Base-by-base conservation (phyloP, 2,329 filamentous ascomycete genomes). In the Paradendryphiella salina region DNA sequence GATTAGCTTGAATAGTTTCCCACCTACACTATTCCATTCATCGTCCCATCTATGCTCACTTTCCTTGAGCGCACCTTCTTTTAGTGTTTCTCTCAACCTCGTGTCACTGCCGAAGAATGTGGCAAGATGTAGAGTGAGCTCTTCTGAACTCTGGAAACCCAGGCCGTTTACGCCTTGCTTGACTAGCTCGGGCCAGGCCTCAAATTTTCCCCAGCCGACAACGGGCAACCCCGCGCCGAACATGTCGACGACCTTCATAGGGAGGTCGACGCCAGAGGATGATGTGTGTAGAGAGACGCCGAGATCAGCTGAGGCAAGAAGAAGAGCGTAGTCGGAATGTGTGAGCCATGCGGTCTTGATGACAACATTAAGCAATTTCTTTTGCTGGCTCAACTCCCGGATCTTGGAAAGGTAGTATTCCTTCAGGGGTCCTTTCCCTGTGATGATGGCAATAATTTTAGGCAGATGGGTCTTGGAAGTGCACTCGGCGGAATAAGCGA, bases 181-280 rank as follows among this genome's bases (percentile, higher is more conserved):
- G 20, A 99, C 89, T n/a, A 99, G 77, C 75, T 99, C 94, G 2
- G 83, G 79, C 80, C 96, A 96, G 56, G 92, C 93, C 68, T 92
- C 86, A 67, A 96, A 99, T 2, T 82, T 82, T 20, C 83, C 84
- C 80, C 94, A 97, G 3, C 91, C 93, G 0, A 87, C 86, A 0
- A 99, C 94, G 0, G 94, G 94, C 21, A 99, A 77, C 0, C 93
- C 94, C 0, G 92, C 88, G 2, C 94, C 94, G 71, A 99, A 97
- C 92, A 99, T 96, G 71, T 99, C 94, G 11, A 99, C 92, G 1
- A 99, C 91, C 75, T 99, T 99, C 94, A 99, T 99, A 0, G 94
- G 94, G 15, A 99, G 78, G 73, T 99, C 94, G 0, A 99, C 91
- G 1, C 94, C 94, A 2, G 90, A 96, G 60, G 89, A 95, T 11